These are phyloP conservation scores for Crithidia sp. DNA, from an alignment of 208 protist genomes.

Conservation along the genomic window DNA sequence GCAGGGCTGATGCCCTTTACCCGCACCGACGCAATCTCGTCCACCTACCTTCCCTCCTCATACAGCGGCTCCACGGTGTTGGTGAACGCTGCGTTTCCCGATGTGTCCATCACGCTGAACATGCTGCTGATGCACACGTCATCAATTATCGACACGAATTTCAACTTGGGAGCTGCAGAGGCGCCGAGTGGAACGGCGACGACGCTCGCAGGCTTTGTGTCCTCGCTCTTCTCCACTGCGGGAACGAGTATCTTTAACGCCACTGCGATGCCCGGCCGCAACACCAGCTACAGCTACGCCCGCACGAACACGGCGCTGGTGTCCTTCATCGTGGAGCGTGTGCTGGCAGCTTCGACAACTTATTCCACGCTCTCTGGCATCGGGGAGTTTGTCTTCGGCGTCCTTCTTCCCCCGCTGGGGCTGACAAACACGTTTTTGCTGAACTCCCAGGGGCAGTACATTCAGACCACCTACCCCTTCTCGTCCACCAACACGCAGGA, in stretches of 20 bases:
- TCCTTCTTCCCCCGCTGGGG: conserved; percentile 46
- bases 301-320: conserved; percentile 61
- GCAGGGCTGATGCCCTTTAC: conserved; percentile 44
- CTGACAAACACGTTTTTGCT: conserved; percentile 59
- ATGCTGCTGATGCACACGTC: conserved; percentile 70
- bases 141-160: conserved; percentile 49
- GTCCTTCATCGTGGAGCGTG: conserved; percentile 56
- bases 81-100: conserved; percentile 29
- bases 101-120: conserved; percentile 49
- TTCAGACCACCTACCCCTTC: conserved; percentile 33
- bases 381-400: conserved; percentile 48
- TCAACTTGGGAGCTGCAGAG: conserved; percentile 12
- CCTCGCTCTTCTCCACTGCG: conserved; percentile 32
- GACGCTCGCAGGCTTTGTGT: conserved; percentile 41
- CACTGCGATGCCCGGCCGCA: conserved; percentile 21
- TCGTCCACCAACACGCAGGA: not conserved
- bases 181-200: conserved; percentile 18
- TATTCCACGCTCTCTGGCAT: conserved; percentile 16
- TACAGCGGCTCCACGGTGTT: conserved; percentile 7
- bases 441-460: conserved; percentile 20
- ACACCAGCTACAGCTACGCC: conserved; percentile 42
- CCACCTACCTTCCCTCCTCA: conserved; percentile 44
- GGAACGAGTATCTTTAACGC: conserved; percentile 15
- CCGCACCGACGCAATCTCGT: conserved; percentile 39
- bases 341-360: conserved; percentile 24